Conservation (phyloP, 345 rosid species). For the Eutrema heterophyllum region DNA sequence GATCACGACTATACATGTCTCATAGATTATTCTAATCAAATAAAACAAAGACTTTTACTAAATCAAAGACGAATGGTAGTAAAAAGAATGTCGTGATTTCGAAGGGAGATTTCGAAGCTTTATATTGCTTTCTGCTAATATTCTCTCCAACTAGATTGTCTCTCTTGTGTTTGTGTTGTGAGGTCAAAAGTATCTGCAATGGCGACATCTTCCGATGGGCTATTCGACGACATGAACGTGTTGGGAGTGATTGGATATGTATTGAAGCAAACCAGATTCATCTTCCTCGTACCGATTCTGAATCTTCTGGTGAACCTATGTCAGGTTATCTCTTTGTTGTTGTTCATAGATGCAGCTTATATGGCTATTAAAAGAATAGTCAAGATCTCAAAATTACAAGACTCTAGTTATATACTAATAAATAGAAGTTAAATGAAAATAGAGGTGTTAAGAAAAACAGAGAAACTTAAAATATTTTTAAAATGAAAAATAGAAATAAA, state of each 20-base stretch:
- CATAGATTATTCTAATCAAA: neutral
- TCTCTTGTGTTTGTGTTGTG: neutral
- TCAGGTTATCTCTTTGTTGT: conserved; percentile 46
- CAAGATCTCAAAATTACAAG: too few relatives aligned
- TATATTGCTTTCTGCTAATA: neutral
- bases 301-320: conserved; percentile 37
- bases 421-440: too few relatives aligned
- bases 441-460: too few relatives aligned
- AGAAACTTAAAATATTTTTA: too few relatives aligned
- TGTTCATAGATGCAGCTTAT: conserved; percentile 47
- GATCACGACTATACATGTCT: conserved; percentile 27
- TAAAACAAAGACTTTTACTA: conserved; percentile 9
- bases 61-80: conserved; percentile 10
- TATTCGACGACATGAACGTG: conserved; percentile 11
- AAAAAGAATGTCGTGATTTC: conserved; percentile 27
- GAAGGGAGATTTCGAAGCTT: conserved; percentile 11
- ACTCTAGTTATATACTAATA: too few relatives aligned
- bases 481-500: too few relatives aligned
- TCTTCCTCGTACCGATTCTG: conserved; percentile 43
- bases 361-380: conserved; percentile 31
- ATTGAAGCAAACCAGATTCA: conserved; percentile 35
- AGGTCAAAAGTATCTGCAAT: neutral
- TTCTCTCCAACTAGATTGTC: neutral
- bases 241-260: conserved; percentile 32
- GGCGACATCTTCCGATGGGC: conserved; percentile 20